phyloP scores from a whole-genome alignment of 441 rosid genomes.

The Biscutella auriculata region DNA sequence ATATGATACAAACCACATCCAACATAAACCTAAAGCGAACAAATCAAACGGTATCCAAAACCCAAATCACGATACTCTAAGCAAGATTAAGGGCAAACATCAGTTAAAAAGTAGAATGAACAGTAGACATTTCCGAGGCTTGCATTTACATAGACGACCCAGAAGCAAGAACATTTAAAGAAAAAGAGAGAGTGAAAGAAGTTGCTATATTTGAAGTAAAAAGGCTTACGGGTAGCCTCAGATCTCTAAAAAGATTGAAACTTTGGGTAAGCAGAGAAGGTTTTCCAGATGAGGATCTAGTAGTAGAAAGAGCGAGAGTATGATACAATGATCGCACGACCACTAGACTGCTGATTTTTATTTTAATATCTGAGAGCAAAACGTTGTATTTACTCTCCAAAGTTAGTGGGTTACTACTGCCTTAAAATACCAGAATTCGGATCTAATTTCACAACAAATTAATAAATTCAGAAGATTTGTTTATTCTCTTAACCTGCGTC shows the following conservation, averaged over 20 bases:
- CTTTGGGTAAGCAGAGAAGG: slow-evolving; percentile 1
- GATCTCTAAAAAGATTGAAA: not conserved
- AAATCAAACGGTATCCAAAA: not conserved
- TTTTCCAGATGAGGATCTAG: slow-evolving; percentile 19
- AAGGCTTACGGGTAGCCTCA: not conserved
- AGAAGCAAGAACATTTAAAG: slow-evolving; percentile 5
- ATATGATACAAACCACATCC: not conserved
- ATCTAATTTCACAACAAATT: too few relatives aligned
- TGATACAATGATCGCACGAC: not conserved
- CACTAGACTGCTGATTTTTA: not conserved
- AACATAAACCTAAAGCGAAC: not conserved
- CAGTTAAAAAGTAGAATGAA: not conserved
- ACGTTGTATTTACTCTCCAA: too few relatives aligned
- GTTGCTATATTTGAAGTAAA: not conserved
- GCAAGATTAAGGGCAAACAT: not conserved
- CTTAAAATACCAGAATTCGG: too few relatives aligned
- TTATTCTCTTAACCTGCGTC: too few relatives aligned
- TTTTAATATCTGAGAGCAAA: not conserved
- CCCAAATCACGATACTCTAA: not conserved
- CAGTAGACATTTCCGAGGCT: not conserved
- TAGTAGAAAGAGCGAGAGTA: not conserved
- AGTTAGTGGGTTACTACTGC: too few relatives aligned
- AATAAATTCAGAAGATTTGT: too few relatives aligned
- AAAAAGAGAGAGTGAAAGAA: not conserved
- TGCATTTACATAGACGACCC: not conserved